Conservation (phyloP, 2,329 filamentous ascomycete genomes). For the Fusarium compactum region DNA sequence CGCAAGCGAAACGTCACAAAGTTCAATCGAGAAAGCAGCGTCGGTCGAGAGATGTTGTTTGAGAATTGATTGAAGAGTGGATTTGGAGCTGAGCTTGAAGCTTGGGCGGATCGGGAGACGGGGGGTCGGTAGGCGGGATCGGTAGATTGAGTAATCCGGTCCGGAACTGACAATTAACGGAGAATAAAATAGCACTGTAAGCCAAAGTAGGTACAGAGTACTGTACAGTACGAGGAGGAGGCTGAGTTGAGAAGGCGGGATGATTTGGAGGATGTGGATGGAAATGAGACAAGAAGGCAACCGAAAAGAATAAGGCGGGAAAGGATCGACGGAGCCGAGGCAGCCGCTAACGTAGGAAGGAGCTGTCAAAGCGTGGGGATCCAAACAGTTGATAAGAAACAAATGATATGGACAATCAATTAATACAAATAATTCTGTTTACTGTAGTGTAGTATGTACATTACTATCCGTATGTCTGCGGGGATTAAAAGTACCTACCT, state of each 20-base stretch:
- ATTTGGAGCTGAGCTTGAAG: constrained; percentile 19
- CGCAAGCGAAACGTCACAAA: constrained; percentile 3
- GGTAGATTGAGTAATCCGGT: constrained; percentile 35
- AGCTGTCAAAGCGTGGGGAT: constrained; percentile 10
- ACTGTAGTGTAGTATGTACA: not conserved
- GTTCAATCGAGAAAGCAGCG: constrained; percentile 4
- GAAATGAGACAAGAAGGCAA: constrained; percentile 18
- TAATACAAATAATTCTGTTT: constrained; percentile 2
- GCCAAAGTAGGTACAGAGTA: not conserved
- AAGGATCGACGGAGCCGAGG: constrained; percentile 37
- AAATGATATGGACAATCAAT: constrained; percentile 16
- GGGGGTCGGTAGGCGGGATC: constrained; percentile 34
- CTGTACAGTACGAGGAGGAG: constrained; percentile 8
- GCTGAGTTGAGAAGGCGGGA: constrained; percentile 4
- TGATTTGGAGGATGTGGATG: constrained; percentile 6
- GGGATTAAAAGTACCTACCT: not conserved
- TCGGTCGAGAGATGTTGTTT: constrained; percentile 1
- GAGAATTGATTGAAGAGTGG: constrained; percentile 28
- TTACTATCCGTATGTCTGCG: constrained; percentile 10
- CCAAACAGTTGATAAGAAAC: not conserved
- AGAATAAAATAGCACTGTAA: not conserved
- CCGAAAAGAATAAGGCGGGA: constrained; percentile 16
- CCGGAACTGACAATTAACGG: constrained; percentile 29
- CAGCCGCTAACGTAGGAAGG: constrained; percentile 18
- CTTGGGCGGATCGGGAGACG: constrained; percentile 35